Conservation (phyloP, 345 rosid species). For the Theobroma cacao region DNA sequence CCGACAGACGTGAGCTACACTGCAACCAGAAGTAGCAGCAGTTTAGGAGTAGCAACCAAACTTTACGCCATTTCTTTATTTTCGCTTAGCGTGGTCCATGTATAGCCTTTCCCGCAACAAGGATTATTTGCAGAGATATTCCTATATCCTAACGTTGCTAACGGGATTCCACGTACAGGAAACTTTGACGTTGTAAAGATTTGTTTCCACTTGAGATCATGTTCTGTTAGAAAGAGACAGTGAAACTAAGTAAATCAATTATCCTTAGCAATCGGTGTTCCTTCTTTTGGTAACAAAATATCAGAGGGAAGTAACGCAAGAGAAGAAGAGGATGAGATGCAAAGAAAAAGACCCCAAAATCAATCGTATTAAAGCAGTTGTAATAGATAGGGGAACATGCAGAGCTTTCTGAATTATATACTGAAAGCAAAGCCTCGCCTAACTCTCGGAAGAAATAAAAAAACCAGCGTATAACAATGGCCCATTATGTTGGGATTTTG, state of each 20-base stretch:
- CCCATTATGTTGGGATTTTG: neutral
- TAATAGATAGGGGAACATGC: neutral
- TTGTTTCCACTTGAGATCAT: neutral
- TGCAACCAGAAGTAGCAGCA: neutral
- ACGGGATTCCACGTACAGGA: neutral
- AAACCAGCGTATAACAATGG: neutral
- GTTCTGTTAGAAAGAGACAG: neutral
- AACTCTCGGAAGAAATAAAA: neutral
- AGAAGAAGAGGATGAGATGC: constrained; percentile 2
- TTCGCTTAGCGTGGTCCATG: neutral
- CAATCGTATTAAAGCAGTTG: neutral
- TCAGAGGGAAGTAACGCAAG: neutral
- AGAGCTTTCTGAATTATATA: neutral
- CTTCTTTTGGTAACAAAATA: neutral
- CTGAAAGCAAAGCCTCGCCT: neutral
- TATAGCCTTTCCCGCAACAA: neutral
- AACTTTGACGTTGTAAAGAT: neutral
- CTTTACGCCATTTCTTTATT: neutral
- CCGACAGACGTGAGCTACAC: neutral
- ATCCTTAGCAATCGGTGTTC: neutral
- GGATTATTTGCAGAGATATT: neutral
- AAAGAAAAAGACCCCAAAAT: constrained; percentile 1
- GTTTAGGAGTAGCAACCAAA: neutral
- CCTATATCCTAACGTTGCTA: neutral
- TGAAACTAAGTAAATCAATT: neutral